Percentiles rank a stretch among this genome's conserved stretches.
Evolutionary conservation across 2,329 filamentous ascomycete species (phyloP).

Genomic region (Chrysosporium queenslandicum): DNA sequence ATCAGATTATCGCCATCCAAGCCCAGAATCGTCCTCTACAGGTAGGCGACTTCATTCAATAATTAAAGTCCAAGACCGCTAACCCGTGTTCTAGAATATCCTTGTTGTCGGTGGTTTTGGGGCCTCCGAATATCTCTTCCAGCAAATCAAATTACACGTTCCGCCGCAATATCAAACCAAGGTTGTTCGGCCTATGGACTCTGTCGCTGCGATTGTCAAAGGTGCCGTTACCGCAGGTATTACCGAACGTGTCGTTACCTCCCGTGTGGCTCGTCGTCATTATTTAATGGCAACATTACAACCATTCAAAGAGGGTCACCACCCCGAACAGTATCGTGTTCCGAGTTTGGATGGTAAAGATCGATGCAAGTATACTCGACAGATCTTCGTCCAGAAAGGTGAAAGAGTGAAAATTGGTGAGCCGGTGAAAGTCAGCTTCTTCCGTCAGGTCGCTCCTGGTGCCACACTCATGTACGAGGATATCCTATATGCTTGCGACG

Average conservation of each 20-base stretch:
- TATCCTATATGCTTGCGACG: constrained; percentile 92
- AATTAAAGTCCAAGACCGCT: neutral
- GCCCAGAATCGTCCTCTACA: constrained; percentile 89
- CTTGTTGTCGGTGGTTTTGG: constrained; percentile 96
- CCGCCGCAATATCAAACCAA: constrained; percentile 97
- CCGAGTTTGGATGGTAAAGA: constrained; percentile 95
- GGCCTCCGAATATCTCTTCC: constrained; percentile 96
- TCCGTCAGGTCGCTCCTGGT: constrained; percentile 92
- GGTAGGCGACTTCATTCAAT: constrained; percentile 34
- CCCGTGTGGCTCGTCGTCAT: constrained; percentile 90
- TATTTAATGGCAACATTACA: constrained; percentile 99
- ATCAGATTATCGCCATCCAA: constrained; percentile 98
- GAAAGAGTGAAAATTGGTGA: constrained; percentile 99
- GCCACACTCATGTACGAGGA: constrained; percentile 99
- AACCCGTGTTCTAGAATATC: constrained; percentile 54
- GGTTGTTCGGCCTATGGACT: constrained; percentile 97
- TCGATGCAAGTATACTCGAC: constrained; percentile 93
- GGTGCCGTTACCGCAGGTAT: constrained; percentile 96
- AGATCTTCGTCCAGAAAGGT: constrained; percentile 97
- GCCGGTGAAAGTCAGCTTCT: constrained; percentile 97
- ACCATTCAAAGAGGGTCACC: constrained; percentile 97
- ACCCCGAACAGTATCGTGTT: constrained; percentile 95
- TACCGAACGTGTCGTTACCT: constrained; percentile 90
- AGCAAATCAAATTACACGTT: constrained; percentile 97
- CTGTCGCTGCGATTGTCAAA: constrained; percentile 96